A percentile compares a stretch with the other conserved stretches of the same genome.
These are phyloP conservation scores for Kondoa subrosea DNA, from an alignment of 768 basidiomycete species.

Conservation along the genomic window DNA sequence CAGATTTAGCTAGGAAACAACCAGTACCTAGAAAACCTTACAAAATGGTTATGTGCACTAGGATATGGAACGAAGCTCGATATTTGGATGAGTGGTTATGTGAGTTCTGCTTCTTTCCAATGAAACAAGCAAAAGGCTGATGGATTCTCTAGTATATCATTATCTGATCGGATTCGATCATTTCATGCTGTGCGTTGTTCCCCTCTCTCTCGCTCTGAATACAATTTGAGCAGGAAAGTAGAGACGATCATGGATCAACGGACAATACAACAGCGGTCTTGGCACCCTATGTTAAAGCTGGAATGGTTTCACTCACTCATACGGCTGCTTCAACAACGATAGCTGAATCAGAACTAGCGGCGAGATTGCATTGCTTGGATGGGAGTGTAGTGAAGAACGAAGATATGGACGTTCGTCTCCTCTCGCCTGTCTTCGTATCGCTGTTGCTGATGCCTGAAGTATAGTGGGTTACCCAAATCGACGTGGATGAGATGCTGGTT, in stretches of 20 bases:
- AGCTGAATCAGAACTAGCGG: neutral
- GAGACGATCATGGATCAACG: conserved; percentile 12
- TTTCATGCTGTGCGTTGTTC: conserved; percentile 5
- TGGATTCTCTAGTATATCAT: neutral
- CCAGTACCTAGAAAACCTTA: conserved; percentile 5
- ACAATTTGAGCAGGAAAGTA: neutral
- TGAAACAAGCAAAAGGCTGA: neutral
- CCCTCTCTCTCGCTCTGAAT: neutral
- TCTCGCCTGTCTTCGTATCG: conserved; percentile 9
- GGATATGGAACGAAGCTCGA: conserved; percentile 9
- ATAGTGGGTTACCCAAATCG: conserved; percentile 16
- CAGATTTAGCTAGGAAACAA: neutral
- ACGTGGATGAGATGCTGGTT: conserved; percentile 18
- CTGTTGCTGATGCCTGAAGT: neutral
- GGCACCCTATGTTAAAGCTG: conserved; percentile 11
- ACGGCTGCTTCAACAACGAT: conserved; percentile 2
- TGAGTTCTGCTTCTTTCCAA: neutral
- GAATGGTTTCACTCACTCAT: conserved; percentile 8
- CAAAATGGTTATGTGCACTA: conserved; percentile 5
- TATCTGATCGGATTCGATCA: conserved; percentile 8
- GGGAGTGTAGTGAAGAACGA: neutral
- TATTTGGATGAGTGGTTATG: conserved; percentile 9
- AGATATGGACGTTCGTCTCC: conserved; percentile 6
- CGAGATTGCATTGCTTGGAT: neutral
- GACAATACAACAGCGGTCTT: conserved; percentile 12